These are phyloP conservation scores for Danielozyma ontarioensis DNA, from an alignment of 805 yeast genomes.

Conservation along the genomic window DNA sequence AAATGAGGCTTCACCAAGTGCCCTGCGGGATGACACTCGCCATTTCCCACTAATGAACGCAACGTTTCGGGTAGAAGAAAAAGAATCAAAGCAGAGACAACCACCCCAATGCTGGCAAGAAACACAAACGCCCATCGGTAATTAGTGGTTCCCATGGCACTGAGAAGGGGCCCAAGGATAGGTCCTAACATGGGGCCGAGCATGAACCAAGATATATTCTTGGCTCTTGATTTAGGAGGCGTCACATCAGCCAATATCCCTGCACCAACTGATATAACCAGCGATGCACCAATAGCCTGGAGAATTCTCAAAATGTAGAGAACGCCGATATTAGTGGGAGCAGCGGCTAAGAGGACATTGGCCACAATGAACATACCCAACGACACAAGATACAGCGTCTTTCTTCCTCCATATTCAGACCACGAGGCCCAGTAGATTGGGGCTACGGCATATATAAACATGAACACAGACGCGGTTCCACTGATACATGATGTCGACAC, in stretches of 20 bases:
- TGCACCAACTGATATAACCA: slow-evolving; percentile 32
- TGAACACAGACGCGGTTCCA: slow-evolving; percentile 54
- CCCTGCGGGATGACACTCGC: slow-evolving; percentile 13
- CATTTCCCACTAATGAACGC: slow-evolving; percentile 33
- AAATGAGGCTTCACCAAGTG: slow-evolving; percentile 22
- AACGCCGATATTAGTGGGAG: slow-evolving; percentile 25
- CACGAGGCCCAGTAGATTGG: slow-evolving; percentile 53
- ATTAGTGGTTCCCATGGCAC: slow-evolving; percentile 17
- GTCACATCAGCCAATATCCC: slow-evolving; percentile 31
- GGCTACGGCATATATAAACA: slow-evolving; percentile 51
- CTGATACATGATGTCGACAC: slow-evolving; percentile 41
- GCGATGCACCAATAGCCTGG: slow-evolving; percentile 36
- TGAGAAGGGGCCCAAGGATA: slow-evolving; percentile 30
- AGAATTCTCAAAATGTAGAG: slow-evolving; percentile 25
- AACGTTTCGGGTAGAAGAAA: slow-evolving; percentile 37
- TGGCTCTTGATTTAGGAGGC: slow-evolving; percentile 26
- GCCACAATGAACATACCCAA: slow-evolving; percentile 21
- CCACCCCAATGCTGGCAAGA: slow-evolving; percentile 21
- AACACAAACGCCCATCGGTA: slow-evolving; percentile 35
- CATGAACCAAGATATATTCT: slow-evolving; percentile 29
- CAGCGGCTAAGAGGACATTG: slow-evolving; percentile 22
- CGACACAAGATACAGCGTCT: slow-evolving; percentile 23
- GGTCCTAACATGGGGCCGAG: slow-evolving; percentile 38
- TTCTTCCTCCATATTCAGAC: slow-evolving; percentile 50
- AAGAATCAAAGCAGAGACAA: slow-evolving; percentile 18